These are phyloP conservation scores for Yarrowia sp. DNA, from an alignment of 805 yeast genomes.

Conservation along the genomic window DNA sequence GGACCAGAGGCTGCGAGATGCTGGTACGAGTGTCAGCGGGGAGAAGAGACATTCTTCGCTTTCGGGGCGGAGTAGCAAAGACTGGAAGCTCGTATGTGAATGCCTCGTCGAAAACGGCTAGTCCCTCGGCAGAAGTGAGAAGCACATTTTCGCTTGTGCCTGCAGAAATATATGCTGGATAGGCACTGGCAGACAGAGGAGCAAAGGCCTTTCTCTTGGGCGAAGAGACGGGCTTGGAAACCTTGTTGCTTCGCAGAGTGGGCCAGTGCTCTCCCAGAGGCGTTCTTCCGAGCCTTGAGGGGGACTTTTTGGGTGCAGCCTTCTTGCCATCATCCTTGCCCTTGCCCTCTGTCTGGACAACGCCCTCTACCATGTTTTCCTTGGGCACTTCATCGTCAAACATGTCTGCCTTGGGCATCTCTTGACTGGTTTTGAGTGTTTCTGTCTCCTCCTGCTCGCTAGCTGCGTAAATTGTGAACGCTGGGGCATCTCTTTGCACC, in stretches of 20 bases:
- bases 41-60: slow-evolving; percentile 10
- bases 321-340: not conserved
- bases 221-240: not conserved
- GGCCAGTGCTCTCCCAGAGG: slow-evolving; percentile 23
- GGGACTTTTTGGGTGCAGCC: not conserved
- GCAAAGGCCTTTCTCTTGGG: slow-evolving; percentile 6
- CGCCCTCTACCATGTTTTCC: slow-evolving; percentile 17
- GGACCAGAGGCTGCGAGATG: slow-evolving; percentile 16
- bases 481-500: slow-evolving; percentile 14
- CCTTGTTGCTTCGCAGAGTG: not conserved
- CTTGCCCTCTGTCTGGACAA: not conserved
- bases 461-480: slow-evolving; percentile 17
- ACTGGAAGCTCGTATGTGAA: slow-evolving; percentile 22
- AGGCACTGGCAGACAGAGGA: not conserved
- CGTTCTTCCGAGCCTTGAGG: not conserved
- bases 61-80: slow-evolving; percentile 21
- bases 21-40: slow-evolving; percentile 7
- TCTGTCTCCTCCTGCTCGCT: slow-evolving; percentile 13
- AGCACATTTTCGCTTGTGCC: not conserved
- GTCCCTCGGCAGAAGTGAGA: slow-evolving; percentile 11
- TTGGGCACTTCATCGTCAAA: slow-evolving; percentile 22
- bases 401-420: slow-evolving; percentile 12
- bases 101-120: not conserved
- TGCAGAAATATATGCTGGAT: slow-evolving; percentile 14
- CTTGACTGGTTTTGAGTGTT: not conserved